These are phyloP conservation scores for Chernovozyma sophiae-reginae DNA, from an alignment of 1,139 yeast species.

Conservation along the genomic window DNA sequence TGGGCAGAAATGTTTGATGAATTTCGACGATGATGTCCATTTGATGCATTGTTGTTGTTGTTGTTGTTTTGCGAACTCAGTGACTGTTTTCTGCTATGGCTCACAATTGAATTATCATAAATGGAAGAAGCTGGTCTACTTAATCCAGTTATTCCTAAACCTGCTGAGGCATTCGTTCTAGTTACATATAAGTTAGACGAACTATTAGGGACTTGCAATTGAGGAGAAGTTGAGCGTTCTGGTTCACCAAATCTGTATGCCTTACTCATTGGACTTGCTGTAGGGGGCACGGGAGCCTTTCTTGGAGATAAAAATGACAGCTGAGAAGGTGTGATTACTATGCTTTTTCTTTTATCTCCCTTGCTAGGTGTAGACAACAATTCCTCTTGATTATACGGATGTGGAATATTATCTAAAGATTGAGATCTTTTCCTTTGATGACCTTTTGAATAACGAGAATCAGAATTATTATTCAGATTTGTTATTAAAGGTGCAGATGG, in stretches of 20 bases:
- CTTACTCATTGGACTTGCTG: constrained; percentile 40
- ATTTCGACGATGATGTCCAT: constrained; percentile 15
- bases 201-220: constrained; percentile 3
- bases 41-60: not conserved
- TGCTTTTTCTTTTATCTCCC: constrained; percentile 10
- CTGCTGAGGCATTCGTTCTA: constrained; percentile 22
- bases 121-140: constrained; percentile 44
- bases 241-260: constrained; percentile 2
- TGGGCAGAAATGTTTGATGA: constrained; percentile 17
- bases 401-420: constrained; percentile 46
- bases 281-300: constrained; percentile 60
- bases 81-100: constrained; percentile 16
- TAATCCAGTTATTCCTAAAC: constrained; percentile 13
- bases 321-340: constrained; percentile 11
- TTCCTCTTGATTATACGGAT: constrained; percentile 5
- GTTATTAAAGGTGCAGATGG: constrained; percentile 16
- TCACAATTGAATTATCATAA: constrained; percentile 32
- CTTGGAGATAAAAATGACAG: constrained; percentile 52
- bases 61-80: not conserved
- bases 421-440: constrained; percentile 49
- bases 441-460: constrained; percentile 7
- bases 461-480: constrained; percentile 1
- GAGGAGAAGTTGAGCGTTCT: constrained; percentile 8
- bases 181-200: constrained; percentile 18
- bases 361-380: constrained; percentile 6